These are phyloP conservation scores for Penicillium lagena DNA, from an alignment of 495 filamentous ascomycete genomes.

Conservation along the genomic window DNA sequence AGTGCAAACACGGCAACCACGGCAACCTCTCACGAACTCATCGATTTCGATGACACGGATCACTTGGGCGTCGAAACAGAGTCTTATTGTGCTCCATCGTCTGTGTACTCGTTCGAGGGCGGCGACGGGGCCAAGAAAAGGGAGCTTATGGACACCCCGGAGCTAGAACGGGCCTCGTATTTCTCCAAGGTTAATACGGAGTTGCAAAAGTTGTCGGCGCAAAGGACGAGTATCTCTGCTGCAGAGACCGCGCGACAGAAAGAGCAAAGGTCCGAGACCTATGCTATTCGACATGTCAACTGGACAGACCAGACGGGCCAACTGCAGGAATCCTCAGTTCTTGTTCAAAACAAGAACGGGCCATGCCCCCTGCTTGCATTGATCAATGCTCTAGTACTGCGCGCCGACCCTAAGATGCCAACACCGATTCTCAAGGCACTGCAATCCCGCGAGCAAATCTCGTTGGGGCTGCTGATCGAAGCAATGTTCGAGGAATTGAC, in stretches of 20 bases:
- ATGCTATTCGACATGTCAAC: slow-evolving; percentile 63
- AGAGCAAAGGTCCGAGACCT: slow-evolving; percentile 54
- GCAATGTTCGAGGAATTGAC: slow-evolving; percentile 89
- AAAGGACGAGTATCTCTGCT: slow-evolving; percentile 16
- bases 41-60: slow-evolving; percentile 25
- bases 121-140: neutral
- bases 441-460: slow-evolving; percentile 76
- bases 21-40: slow-evolving; percentile 31
- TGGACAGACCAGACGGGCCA: slow-evolving; percentile 44
- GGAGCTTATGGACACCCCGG: neutral
- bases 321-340: slow-evolving; percentile 62
- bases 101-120: slow-evolving; percentile 9
- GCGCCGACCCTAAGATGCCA: slow-evolving; percentile 55
- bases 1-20: slow-evolving; percentile 25
- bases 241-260: slow-evolving; percentile 30
- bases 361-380: slow-evolving; percentile 91
- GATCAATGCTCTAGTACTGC: slow-evolving; percentile 84
- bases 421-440: slow-evolving; percentile 73
- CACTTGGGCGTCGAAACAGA: slow-evolving; percentile 2
- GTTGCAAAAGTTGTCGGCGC: neutral
- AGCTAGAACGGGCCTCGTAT: neutral
- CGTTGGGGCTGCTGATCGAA: slow-evolving; percentile 74
- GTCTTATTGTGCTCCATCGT: slow-evolving; percentile 4
- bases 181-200: neutral
- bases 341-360: slow-evolving; percentile 89